Evolutionary conservation across 106 monocot species (phyloP).

Genomic region (Dendrobium huoshanense): DNA sequence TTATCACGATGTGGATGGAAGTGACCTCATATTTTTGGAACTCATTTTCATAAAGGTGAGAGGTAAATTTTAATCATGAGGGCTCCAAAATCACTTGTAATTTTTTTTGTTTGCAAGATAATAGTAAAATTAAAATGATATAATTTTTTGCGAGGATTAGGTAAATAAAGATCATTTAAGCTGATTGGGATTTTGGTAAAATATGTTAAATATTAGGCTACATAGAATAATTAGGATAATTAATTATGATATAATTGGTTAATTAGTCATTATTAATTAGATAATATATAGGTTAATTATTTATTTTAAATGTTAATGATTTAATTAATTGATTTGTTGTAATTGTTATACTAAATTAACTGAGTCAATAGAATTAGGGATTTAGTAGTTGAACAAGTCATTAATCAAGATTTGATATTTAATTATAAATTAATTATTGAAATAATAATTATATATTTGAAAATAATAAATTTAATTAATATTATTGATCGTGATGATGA

Average conservation of each 20-base stretch:
- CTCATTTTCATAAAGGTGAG: neutral
- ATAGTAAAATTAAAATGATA: neutral
- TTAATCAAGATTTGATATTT: neutral
- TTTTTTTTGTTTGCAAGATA: neutral
- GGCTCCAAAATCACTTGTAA: neutral
- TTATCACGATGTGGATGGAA: neutral
- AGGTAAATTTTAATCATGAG: neutral
- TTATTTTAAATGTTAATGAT: neutral
- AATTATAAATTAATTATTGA: neutral
- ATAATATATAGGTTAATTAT: neutral
- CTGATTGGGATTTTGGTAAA: neutral
- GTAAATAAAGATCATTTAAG: neutral
- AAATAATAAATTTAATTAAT: neutral
- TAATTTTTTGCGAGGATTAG: neutral
- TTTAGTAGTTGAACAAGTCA: neutral
- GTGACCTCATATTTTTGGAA: neutral
- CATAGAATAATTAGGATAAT: neutral
- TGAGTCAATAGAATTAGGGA: neutral
- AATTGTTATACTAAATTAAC: neutral
- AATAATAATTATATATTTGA: neutral
- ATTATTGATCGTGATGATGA: neutral
- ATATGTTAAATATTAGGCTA: neutral
- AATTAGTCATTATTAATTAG: neutral
- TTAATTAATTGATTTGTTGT: neutral
- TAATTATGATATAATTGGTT: neutral